These are phyloP conservation scores for Fusarium gaditjirri DNA, from an alignment of 2,329 filamentous ascomycete genomes.

Conservation along the genomic window DNA sequence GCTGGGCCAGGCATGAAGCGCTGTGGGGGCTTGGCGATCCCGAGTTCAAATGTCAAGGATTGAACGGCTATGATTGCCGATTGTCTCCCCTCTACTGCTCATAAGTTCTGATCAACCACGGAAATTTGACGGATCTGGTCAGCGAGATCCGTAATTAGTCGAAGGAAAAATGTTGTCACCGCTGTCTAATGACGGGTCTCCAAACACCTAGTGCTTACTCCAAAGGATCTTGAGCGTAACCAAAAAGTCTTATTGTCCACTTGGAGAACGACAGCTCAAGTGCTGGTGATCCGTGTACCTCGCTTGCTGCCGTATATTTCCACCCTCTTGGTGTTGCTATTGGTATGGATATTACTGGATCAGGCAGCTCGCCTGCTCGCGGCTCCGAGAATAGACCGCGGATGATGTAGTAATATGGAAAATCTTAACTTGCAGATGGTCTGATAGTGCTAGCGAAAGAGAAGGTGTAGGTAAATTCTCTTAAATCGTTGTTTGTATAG, in stretches of 20 bases:
- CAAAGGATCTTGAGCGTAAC: neutral
- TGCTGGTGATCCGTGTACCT: neutral
- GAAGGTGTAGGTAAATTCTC: neutral
- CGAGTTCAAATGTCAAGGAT: neutral
- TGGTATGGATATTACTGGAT: neutral
- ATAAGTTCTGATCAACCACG: neutral
- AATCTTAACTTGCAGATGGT: fast-evolving
- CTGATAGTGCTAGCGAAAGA: fast-evolving
- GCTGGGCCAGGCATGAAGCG: neutral
- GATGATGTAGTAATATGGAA: neutral
- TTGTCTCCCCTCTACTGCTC: neutral
- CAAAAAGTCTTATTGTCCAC: neutral
- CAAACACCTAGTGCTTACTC: neutral
- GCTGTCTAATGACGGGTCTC: neutral
- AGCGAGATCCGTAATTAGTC: neutral
- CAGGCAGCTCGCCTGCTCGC: neutral
- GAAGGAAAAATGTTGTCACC: neutral
- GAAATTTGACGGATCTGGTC: neutral
- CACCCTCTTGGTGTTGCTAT: fast-evolving
- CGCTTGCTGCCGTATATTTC: neutral
- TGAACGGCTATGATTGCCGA: neutral
- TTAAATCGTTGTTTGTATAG: too few relatives aligned
- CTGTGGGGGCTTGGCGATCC: neutral
- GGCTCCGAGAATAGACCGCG: neutral
- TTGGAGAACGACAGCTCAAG: neutral